Percentiles rank a stretch among this genome's conserved stretches.
phyloP scores from a whole-genome alignment of 768 basidiomycete genomes.

The Paxillus involutus region DNA sequence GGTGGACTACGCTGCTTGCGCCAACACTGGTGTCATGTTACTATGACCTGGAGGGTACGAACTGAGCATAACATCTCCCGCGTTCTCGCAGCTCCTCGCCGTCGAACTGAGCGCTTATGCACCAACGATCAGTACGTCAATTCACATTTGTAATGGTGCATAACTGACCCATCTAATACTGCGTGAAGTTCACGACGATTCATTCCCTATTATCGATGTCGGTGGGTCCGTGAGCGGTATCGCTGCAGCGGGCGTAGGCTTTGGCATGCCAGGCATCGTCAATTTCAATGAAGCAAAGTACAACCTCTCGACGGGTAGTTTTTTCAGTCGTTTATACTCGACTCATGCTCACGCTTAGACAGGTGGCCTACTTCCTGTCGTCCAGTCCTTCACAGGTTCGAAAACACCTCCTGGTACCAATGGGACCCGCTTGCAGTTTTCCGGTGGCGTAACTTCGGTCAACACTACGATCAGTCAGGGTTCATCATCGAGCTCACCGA shows the following conservation, averaged over 20 bases:
- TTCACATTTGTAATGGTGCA: background rate
- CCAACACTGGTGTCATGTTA: slow-evolving; percentile 1
- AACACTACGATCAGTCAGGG: no score
- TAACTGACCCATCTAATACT: background rate
- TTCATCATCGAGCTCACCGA: no score
- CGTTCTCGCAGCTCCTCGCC: background rate
- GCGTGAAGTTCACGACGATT: slow-evolving; percentile 10
- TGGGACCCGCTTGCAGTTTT: no score
- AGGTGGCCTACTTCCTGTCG: slow-evolving; percentile 12
- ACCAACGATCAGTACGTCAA: slow-evolving; percentile 2
- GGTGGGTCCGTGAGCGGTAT: slow-evolving; percentile 15
- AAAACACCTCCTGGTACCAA: no score
- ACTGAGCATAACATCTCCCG: slow-evolving; percentile 10
- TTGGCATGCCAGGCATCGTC: slow-evolving; percentile 4
- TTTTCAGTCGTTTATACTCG: no score
- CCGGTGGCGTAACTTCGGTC: no score
- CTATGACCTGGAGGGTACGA: background rate
- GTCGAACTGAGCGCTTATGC: background rate
- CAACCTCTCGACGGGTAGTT: slow-evolving; percentile 13
- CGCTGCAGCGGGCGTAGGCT: slow-evolving; percentile 8
- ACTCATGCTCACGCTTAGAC: no score
- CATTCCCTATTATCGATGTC: slow-evolving; percentile 10
- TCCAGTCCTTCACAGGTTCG: background rate
- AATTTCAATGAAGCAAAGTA: slow-evolving; percentile 18
- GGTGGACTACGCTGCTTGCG: slow-evolving; percentile 15